phyloP scores from a whole-genome alignment of 139 green algal genomes.

The Gonium pectorale region DNA sequence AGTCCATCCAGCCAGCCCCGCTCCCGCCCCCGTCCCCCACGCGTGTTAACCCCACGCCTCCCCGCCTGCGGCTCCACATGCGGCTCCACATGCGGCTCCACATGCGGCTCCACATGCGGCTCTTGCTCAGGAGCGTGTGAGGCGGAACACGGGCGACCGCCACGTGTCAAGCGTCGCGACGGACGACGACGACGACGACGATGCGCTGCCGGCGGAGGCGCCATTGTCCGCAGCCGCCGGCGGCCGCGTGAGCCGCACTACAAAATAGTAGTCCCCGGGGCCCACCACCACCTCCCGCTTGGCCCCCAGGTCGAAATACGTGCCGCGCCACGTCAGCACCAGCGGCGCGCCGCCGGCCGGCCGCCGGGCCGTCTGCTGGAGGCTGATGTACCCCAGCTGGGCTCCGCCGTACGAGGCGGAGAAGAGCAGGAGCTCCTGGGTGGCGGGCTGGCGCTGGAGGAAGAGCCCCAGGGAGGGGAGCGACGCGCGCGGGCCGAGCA shows the following conservation, averaged over 20 bases:
- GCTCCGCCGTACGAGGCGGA: not conserved
- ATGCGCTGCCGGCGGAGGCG: not conserved
- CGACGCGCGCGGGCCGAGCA: not conserved
- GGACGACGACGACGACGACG: too few species aligned
- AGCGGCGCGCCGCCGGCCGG: not conserved
- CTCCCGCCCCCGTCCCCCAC: too few species aligned
- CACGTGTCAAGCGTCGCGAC: not conserved
- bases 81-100: too few species aligned
- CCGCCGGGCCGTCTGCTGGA: not conserved
- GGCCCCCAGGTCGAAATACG: not conserved
- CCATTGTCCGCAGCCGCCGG: not conserved
- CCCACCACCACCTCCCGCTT: not conserved
- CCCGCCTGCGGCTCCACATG: too few species aligned
- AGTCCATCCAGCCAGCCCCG: too few species aligned
- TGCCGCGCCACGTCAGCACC: conserved; percentile 11
- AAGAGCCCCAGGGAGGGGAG: not conserved
- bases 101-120: too few species aligned
- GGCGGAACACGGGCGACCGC: not conserved
- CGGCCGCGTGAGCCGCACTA: not conserved
- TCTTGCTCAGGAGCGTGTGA: not conserved
- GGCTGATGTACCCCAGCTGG: not conserved
- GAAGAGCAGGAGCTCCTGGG: conserved; percentile 13
- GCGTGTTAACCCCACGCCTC: too few species aligned
- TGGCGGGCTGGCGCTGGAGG: conserved; percentile 23
- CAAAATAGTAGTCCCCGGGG: conserved; percentile 26